Base-by-base conservation (phyloP, 202 grass and related monocot genomes). In the Miscanthus sacchariflorus region DNA sequence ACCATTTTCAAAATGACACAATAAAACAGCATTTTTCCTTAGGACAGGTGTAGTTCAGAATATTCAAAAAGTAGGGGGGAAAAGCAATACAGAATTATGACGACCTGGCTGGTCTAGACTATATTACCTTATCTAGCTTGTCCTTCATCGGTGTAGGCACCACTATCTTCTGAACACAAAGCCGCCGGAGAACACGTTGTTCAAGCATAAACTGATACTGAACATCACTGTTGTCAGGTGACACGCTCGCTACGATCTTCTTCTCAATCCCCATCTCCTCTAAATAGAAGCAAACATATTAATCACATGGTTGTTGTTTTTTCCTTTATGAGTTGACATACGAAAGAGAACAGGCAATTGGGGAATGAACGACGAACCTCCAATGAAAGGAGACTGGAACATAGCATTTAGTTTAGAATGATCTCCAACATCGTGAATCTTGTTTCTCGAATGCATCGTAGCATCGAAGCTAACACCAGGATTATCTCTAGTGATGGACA, bases 141-240 rank as follows among this genome's bases (percentile, higher is more conserved):
- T 89, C 86, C 77, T 85, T 95, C 58, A 38, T 87, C 59, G 90
- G 87, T 93, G 92, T 91, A 81, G 88, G 80, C 36, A 94, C 70
- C 84, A 94, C 64, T 76, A 92, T 89, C 76, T 94, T 89, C 78
- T 92, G 90, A 85, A 98, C 87, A 86, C 85, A 90, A 70, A 98
- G 84, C 77, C 91, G 64, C 38, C 59, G 92, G 90, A 98, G 88
- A 90, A 98, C 86, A 76, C 91, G 90, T 36, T 75, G 93, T 79
- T 98, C 90, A 79, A 95, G 84, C 93, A 93, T 95, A 83, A 95
- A 83, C 79, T 94, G 89, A 76, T 88, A 92, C 67, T 91, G 81
- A 64, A 93, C 39, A 77, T 92, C 78, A 70, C 89, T 88, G 83
- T 87, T 90, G 70, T 90, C 72, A n/a, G 84, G 78, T 88, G 86